These are phyloP conservation scores for Lyophyllum semitale DNA, from an alignment of 768 basidiomycete species.

Conservation along the genomic window DNA sequence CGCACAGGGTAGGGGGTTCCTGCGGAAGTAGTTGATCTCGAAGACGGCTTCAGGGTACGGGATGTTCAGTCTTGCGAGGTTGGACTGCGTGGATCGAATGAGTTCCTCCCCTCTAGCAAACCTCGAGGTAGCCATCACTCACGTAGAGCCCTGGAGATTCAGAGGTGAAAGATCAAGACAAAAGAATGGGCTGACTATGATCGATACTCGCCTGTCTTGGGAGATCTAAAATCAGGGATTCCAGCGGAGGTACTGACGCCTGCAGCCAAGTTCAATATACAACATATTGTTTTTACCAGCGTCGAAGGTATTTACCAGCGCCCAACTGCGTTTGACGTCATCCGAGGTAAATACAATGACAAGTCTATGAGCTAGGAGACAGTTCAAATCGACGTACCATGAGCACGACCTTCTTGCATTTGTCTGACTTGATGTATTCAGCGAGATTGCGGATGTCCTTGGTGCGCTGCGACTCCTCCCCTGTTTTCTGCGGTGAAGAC, in stretches of 20 bases:
- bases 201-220: slow-evolving; percentile 66
- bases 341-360: neutral
- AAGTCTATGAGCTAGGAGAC: neutral
- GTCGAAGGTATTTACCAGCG: slow-evolving; percentile 49
- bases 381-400: slow-evolving; percentile 55
- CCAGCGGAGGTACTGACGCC: slow-evolving; percentile 81
- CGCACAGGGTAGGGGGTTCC: slow-evolving; percentile 80
- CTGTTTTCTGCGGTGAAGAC: neutral
- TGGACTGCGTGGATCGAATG: slow-evolving; percentile 50
- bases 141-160: slow-evolving; percentile 52
- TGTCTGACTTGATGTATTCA: slow-evolving; percentile 67
- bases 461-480: slow-evolving; percentile 7
- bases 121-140: slow-evolving; percentile 16
- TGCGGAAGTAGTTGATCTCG: slow-evolving; percentile 83
- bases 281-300: no score
- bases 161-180: neutral
- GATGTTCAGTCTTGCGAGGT: slow-evolving; percentile 72
- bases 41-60: slow-evolving; percentile 98
- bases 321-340: slow-evolving; percentile 48
- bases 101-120: neutral
- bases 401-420: slow-evolving; percentile 68
- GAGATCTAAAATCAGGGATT: slow-evolving; percentile 89
- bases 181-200: neutral
- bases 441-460: slow-evolving; percentile 49
- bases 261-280: slow-evolving; percentile 20